Conservation (phyloP, 2,329 filamentous ascomycete genomes). For the Arthrobotrys conoides region DNA sequence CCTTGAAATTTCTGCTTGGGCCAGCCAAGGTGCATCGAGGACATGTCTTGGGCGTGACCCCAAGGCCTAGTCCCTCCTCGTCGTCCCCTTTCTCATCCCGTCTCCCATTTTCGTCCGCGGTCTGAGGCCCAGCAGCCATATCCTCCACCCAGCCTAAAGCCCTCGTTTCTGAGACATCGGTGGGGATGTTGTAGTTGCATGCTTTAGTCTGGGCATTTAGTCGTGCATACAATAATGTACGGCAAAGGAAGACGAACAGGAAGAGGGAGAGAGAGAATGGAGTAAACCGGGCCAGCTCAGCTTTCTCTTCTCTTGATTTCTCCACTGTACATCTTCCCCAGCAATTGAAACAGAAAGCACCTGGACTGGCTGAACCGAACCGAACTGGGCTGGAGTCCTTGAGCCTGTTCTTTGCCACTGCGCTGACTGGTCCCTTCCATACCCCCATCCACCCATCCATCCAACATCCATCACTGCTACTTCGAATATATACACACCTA, state of each 20-base stretch:
- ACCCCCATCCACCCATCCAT: background rate
- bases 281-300: slow-evolving; percentile 4
- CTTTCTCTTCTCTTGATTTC: slow-evolving; percentile 13
- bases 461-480: background rate
- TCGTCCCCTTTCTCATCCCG: slow-evolving; percentile 58
- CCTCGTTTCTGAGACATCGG: slow-evolving; percentile 30
- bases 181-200: slow-evolving; percentile 20
- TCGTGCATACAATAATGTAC: background rate
- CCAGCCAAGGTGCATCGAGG: slow-evolving; percentile 37
- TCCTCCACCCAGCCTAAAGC: slow-evolving; percentile 8
- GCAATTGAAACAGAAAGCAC: slow-evolving; percentile 17
- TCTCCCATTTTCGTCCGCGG: slow-evolving; percentile 56
- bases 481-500: slow-evolving; percentile 5
- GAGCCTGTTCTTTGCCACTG: slow-evolving; percentile 20
- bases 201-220: background rate
- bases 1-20: slow-evolving; percentile 60
- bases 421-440: background rate
- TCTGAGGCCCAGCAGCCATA: slow-evolving; percentile 30
- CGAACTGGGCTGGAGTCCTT: background rate
- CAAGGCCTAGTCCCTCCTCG: slow-evolving; percentile 53
- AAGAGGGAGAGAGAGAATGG: background rate
- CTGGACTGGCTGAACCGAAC: too few species aligned
- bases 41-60: slow-evolving; percentile 38
- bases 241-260: background rate
- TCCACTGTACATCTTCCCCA: background rate